Evolutionary conservation across 441 rosid genomes (phyloP).

Genomic region (Populus tomentosa): DNA sequence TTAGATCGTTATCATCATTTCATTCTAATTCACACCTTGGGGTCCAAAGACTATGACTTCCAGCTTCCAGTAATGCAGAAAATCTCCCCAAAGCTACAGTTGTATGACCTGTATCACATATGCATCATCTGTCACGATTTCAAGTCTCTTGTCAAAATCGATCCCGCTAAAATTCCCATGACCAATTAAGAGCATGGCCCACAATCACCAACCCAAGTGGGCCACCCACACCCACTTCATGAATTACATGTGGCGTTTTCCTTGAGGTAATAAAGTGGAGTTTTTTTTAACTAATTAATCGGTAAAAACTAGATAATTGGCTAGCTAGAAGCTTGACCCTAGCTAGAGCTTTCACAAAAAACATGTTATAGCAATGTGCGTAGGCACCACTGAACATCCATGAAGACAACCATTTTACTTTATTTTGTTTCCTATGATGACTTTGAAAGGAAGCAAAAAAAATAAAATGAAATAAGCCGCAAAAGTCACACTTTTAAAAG

Average conservation of each 20-base stretch:
- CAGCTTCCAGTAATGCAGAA: background rate
- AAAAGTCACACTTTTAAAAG: constrained; percentile 35
- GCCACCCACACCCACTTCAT: constrained; percentile 1
- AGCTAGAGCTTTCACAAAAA: background rate
- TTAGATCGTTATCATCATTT: background rate
- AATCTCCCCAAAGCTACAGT: background rate
- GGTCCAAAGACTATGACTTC: background rate
- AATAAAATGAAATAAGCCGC: constrained; percentile 21
- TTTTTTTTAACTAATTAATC: constrained; percentile 4
- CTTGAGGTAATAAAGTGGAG: background rate
- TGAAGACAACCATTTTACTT: background rate
- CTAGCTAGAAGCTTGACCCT: background rate
- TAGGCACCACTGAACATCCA: background rate
- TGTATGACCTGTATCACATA: background rate
- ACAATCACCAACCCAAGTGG: constrained; percentile 19
- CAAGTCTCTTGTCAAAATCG: constrained; percentile 11
- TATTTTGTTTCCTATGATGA: constrained; percentile 3
- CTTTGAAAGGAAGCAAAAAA: constrained; percentile 21
- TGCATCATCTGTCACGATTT: background rate
- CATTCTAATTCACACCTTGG: background rate
- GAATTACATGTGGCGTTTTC: constrained; percentile 12
- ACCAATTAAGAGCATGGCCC: constrained; percentile 13
- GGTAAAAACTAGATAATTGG: background rate
- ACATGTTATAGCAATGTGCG: background rate
- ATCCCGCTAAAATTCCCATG: constrained; percentile 20